A percentile compares a stretch with the other conserved stretches of the same genome.
phyloP scores from a whole-genome alignment of 495 filamentous ascomycete species.

The Podospora pseudoanserina region DNA sequence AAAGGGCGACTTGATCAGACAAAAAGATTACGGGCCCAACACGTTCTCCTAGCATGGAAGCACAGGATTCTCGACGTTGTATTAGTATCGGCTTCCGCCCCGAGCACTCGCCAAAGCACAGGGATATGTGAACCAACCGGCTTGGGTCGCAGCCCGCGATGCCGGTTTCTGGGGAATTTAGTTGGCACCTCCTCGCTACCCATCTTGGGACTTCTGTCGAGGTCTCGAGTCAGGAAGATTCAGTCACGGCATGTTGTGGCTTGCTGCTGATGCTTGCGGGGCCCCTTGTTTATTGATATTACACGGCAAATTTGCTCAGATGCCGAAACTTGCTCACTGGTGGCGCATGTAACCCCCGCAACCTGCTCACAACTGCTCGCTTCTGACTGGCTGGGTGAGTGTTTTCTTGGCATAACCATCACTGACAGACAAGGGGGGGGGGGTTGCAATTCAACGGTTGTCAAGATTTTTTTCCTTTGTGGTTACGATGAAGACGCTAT shows the following conservation, averaged over 20 bases:
- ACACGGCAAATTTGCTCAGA: slow-evolving; percentile 7
- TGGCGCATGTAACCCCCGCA: slow-evolving; percentile 3
- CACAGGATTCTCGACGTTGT: slow-evolving; percentile 9
- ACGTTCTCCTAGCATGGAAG: neutral
- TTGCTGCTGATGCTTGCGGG: neutral
- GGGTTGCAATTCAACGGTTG: neutral
- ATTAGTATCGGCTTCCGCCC: slow-evolving; percentile 11
- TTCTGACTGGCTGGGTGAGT: neutral
- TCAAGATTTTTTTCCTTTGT: neutral
- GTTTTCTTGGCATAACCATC: neutral
- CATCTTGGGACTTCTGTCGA: neutral
- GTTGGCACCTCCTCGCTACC: neutral
- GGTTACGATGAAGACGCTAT: neutral
- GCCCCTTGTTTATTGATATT: neutral
- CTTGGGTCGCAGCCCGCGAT: slow-evolving; percentile 12
- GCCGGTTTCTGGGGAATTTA: slow-evolving; percentile 2
- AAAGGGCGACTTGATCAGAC: neutral
- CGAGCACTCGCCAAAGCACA: slow-evolving; percentile 2
- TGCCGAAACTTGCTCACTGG: slow-evolving; percentile 12
- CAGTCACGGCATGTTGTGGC: slow-evolving; percentile 1
- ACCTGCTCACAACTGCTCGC: slow-evolving; percentile 2
- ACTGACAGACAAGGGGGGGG: neutral
- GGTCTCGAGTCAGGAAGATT: neutral
- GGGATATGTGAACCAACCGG: slow-evolving; percentile 6
- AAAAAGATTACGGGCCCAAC: neutral